Percentiles rank a stretch among this genome's conserved stretches.
Conservation (phyloP, 1,139 yeast species). For the Suhomyces chickasaworum region DNA sequence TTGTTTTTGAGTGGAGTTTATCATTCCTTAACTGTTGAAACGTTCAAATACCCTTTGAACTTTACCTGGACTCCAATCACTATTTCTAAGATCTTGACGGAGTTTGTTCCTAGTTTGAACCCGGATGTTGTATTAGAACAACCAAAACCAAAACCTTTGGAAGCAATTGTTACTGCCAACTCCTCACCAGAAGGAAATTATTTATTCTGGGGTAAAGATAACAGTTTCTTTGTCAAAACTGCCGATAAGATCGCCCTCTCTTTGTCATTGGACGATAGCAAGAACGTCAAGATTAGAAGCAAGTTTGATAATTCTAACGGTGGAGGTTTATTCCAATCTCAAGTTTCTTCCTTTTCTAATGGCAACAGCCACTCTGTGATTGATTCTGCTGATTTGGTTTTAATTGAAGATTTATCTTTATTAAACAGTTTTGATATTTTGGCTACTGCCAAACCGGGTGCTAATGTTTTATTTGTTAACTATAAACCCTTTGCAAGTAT, state of each 20-base stretch:
- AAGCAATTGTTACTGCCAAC: conserved; percentile 34
- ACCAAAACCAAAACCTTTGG: conserved; percentile 3
- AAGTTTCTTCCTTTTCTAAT: conserved; percentile 48
- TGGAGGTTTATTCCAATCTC: conserved; percentile 85
- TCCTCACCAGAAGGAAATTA: conserved; percentile 52
- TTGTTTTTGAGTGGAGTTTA: conserved; percentile 56
- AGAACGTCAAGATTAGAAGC: conserved; percentile 57
- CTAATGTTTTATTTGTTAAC: conserved; percentile 54
- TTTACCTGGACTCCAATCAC: conserved; percentile 62
- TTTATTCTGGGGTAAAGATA: conserved; percentile 71
- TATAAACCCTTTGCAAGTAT: conserved; percentile 42
- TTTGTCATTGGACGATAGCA: conserved; percentile 64
- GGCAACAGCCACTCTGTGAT: conserved; percentile 29
- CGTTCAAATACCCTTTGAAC: conserved; percentile 52
- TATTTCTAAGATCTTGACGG: conserved; percentile 49
- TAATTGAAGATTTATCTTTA: conserved; percentile 61
- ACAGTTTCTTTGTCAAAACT: conserved; percentile 54
- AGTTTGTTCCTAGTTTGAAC: conserved; percentile 42
- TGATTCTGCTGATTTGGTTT: conserved; percentile 63
- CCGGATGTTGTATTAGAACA: conserved; percentile 26
- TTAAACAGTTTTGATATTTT: conserved; percentile 61
- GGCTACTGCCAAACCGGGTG: conserved; percentile 59
- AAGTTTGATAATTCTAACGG: conserved; percentile 75
- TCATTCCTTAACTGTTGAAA: conserved; percentile 44
- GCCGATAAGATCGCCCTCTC: conserved; percentile 72